Base-by-base conservation (phyloP, 2,329 filamentous ascomycete species). In the Onygenales sp. region DNA sequence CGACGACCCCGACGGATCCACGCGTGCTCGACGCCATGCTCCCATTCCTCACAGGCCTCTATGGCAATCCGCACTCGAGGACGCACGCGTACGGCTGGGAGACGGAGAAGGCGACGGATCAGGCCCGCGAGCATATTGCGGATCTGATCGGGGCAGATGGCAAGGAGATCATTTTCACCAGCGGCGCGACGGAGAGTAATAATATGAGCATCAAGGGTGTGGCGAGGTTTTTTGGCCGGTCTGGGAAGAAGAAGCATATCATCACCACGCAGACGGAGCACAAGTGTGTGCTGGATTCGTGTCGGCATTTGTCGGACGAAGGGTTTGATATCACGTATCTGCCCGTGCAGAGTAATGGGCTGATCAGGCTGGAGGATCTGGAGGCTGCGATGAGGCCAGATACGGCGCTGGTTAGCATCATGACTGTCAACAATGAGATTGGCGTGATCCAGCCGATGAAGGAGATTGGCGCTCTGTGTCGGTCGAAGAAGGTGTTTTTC, bases 201-300 rank as follows among this genome's bases (percentile, higher is more conserved):
- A 98, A 98, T 66, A 98, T 98, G 93, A 95, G 90, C 72, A 89
- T 98, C 75, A 98, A 98, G 75, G 93, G 93, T 59, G 92, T 98
- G 7, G 91, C 93, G 17, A 82, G 92, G 58, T 98, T 98, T 75
- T 96, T 96, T 69, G 90, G 89, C 60, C 83, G 89, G 54, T 84
- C 83, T 2, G 91, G 90, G 63, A 96, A 96, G 82, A 97, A 97
- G 83, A 95, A 87, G 75, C 93, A 98, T 72, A 92, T 98, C 66
- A 90, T 98, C 70, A 98, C 93, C 27, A 89, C 84, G 41, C 93
- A 97, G 75, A 98, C 93, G 0, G 93, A 98, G 74, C 93, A 98
- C 79, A 98, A 98, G 76, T 98, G 93, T 72, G 93, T 98, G 13
- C 79, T 98, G 51, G 93, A 98, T 74, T 96, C 91, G 74, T 97